A percentile compares a stretch with the other conserved stretches of the same genome.
Evolutionary conservation across 2,329 filamentous ascomycete genomes (phyloP).

Genomic region (Zalaria obscura): DNA sequence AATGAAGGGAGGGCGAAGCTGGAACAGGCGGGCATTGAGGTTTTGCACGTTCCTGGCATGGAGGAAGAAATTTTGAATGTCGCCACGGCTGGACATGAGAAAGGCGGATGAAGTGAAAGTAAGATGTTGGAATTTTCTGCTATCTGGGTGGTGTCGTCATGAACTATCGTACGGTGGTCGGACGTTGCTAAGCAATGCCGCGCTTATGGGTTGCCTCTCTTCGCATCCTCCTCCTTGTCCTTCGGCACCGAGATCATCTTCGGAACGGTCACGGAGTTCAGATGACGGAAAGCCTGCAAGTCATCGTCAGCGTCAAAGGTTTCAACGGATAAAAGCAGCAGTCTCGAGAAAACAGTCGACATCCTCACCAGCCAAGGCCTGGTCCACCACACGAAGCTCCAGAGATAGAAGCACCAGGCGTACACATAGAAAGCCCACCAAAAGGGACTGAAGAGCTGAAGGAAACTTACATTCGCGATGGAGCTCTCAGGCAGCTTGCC

Average conservation of each 20-base stretch:
- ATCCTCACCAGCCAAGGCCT: slow-evolving; percentile 25
- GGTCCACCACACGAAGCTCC: slow-evolving; percentile 26
- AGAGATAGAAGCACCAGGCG: slow-evolving; percentile 22
- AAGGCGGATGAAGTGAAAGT: not conserved
- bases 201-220: slow-evolving; percentile 25
- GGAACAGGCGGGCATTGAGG: slow-evolving; percentile 56
- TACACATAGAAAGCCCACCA: slow-evolving; percentile 26
- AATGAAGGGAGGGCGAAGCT: slow-evolving; percentile 64
- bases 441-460: slow-evolving; percentile 17
- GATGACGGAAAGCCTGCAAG: slow-evolving; percentile 34
- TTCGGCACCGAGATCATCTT: slow-evolving; percentile 38
- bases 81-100: slow-evolving; percentile 64
- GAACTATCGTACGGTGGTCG: too few relatives aligned
- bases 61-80: slow-evolving; percentile 70
- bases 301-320: too few relatives aligned
- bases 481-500: slow-evolving; percentile 35
- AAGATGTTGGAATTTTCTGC: not conserved
- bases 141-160: not conserved
- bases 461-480: slow-evolving; percentile 35
- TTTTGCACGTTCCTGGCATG: slow-evolving; percentile 58
- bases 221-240: slow-evolving; percentile 36
- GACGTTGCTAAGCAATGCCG: not conserved
- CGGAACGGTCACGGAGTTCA: slow-evolving; percentile 38
- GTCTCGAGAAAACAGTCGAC: slow-evolving; percentile 2
- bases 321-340: not conserved